Evolutionary conservation across 1,139 yeast genomes (phyloP).

Genomic region (Nakaseomyces glabratus): DNA sequence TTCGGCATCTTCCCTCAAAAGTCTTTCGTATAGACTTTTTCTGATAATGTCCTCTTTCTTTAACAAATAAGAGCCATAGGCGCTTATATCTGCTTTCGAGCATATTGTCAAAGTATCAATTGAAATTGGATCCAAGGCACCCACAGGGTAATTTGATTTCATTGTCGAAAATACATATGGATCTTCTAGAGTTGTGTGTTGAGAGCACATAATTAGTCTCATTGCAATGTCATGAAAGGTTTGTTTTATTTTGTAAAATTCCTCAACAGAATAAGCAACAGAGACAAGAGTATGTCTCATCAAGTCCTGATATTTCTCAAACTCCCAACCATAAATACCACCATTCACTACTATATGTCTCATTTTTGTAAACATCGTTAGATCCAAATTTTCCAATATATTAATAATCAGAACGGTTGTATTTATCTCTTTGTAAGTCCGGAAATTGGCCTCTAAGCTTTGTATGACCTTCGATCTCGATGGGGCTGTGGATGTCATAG

Average conservation of each 20-base stretch:
- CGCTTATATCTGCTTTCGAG: not conserved
- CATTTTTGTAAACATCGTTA: constrained; percentile 27
- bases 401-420: constrained; percentile 24
- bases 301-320: constrained; percentile 15
- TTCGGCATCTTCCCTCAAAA: constrained; percentile 38
- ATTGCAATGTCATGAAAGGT: constrained; percentile 53
- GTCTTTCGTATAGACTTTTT: constrained; percentile 36
- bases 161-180: constrained; percentile 61
- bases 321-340: constrained; percentile 5
- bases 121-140: not conserved
- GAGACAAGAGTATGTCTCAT: constrained; percentile 21
- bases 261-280: constrained; percentile 41
- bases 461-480: constrained; percentile 1
- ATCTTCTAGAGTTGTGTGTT: constrained; percentile 60
- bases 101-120: not conserved
- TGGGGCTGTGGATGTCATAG: not conserved
- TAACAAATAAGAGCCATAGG: constrained; percentile 4
- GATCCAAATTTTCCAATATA: constrained; percentile 27
- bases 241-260: constrained; percentile 67
- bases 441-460: constrained; percentile 7
- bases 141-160: constrained; percentile 36
- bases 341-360: constrained; percentile 11
- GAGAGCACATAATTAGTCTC: constrained; percentile 55
- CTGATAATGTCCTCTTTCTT: constrained; percentile 40
- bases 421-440: constrained; percentile 28